phyloP scores from a whole-genome alignment of 2,329 filamentous ascomycete species.

The Epicoccum sorghinum region DNA sequence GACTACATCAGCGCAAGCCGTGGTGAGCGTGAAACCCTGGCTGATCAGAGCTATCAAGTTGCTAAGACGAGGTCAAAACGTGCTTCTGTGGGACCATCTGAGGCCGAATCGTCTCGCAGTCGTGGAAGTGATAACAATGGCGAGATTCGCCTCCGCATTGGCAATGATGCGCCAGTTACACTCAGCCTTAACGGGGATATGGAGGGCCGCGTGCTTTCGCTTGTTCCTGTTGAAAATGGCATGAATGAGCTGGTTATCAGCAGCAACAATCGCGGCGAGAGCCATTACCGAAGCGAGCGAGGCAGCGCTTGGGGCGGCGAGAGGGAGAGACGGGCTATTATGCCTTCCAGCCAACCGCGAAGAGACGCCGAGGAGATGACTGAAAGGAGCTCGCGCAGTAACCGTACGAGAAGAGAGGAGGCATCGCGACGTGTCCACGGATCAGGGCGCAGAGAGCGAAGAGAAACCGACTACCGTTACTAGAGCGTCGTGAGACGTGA shows the following conservation, averaged over 20 bases:
- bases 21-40: slow-evolving; percentile 34
- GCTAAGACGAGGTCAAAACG: slow-evolving; percentile 36
- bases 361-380: slow-evolving; percentile 40
- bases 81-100: slow-evolving; percentile 34
- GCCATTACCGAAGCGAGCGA: slow-evolving; percentile 35
- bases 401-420: slow-evolving; percentile 33
- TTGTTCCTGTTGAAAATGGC: slow-evolving; percentile 41
- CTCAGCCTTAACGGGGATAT: slow-evolving; percentile 47
- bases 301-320: slow-evolving; percentile 30
- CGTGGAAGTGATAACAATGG: slow-evolving; percentile 38
- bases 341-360: slow-evolving; percentile 25
- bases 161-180: slow-evolving; percentile 39
- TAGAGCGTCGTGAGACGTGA: not conserved
- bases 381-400: slow-evolving; percentile 35
- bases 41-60: slow-evolving; percentile 36
- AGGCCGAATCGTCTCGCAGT: slow-evolving; percentile 36
- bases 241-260: slow-evolving; percentile 47
- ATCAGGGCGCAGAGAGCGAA: slow-evolving; percentile 6
- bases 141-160: slow-evolving; percentile 46
- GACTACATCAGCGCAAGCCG: slow-evolving; percentile 40
- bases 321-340: slow-evolving; percentile 24
- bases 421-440: slow-evolving; percentile 31
- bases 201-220: slow-evolving; percentile 45
- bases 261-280: slow-evolving; percentile 30
- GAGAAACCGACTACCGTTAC: slow-evolving; percentile 27